phyloP scores from a whole-genome alignment of 2,329 filamentous ascomycete species.

The Acrodontium crateriforme region DNA sequence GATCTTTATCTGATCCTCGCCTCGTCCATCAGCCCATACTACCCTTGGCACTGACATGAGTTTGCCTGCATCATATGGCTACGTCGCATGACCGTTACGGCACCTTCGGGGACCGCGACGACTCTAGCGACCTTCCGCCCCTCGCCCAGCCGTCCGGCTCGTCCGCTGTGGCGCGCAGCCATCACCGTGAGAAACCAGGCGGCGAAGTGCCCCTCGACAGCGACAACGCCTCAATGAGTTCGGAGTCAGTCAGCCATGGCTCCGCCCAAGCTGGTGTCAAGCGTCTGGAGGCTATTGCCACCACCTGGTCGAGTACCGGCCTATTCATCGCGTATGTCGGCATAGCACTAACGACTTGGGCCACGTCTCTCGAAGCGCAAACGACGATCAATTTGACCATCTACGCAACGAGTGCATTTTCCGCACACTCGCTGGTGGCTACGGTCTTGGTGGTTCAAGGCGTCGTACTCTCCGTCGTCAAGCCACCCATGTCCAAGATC shows the following conservation, averaged over 20 bases:
- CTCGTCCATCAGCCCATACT: too few relatives aligned
- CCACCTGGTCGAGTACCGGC: conserved; percentile 34
- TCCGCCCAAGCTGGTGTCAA: conserved; percentile 34
- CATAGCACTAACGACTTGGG: conserved; percentile 39
- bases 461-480: conserved; percentile 48
- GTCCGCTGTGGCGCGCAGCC: too few relatives aligned
- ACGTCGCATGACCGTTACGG: too few relatives aligned
- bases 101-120: too few relatives aligned
- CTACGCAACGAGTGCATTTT: conserved; percentile 53
- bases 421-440: conserved; percentile 49
- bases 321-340: conserved; percentile 35
- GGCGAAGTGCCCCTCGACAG: too few relatives aligned
- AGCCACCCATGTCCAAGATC: conserved; percentile 47
- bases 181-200: too few relatives aligned
- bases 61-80: too few relatives aligned
- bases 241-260: conserved; percentile 12
- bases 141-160: too few relatives aligned
- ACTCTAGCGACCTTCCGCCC: too few relatives aligned
- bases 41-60: too few relatives aligned
- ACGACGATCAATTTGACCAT: conserved; percentile 46
- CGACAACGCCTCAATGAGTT: too few relatives aligned
- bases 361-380: conserved; percentile 53
- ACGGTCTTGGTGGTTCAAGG: conserved; percentile 51
- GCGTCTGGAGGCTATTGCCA: conserved; percentile 34
- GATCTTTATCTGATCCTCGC: too few relatives aligned